phyloP scores from a whole-genome alignment of 2,329 filamentous ascomycete genomes.

The Colletotrichum sp. region DNA sequence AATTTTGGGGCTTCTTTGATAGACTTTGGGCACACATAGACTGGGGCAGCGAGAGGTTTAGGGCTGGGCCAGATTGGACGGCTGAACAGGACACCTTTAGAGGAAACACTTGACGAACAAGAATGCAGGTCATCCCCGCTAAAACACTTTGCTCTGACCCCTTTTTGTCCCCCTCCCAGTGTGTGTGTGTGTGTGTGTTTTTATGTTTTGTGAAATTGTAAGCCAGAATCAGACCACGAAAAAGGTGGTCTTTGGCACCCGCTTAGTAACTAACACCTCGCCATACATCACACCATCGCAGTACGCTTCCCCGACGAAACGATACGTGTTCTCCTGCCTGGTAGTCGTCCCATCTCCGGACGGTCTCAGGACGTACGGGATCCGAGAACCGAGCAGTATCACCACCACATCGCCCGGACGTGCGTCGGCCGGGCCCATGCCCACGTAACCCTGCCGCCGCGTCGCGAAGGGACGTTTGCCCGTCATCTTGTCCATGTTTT shows the following conservation, averaged over 20 bases:
- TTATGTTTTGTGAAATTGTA: neutral
- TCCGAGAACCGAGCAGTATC: constrained; percentile 11
- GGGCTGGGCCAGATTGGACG: neutral
- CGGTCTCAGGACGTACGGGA: constrained; percentile 20
- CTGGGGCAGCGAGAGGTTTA: neutral
- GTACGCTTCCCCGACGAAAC: constrained; percentile 14
- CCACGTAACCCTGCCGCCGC: constrained; percentile 8
- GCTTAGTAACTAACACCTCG: constrained; percentile 10
- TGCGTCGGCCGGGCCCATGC: constrained; percentile 1
- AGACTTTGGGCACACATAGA: constrained; percentile 11
- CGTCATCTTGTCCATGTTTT: constrained; percentile 1
- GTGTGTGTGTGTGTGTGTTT: neutral
- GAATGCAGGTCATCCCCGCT: neutral
- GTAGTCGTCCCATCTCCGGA: constrained; percentile 4
- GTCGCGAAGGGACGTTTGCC: constrained; percentile 14
- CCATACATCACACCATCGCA: constrained; percentile 19
- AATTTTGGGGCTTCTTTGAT: neutral
- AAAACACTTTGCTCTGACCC: neutral
- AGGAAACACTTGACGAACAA: constrained; percentile 3
- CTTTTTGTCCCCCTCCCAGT: neutral
- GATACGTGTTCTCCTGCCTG: neutral
- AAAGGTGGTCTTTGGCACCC: neutral
- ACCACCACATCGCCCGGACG: constrained; percentile 16
- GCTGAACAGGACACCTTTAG: neutral
- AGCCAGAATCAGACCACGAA: neutral